Conservation (phyloP, 2,329 filamentous ascomycete species). For the Penicillium italicum region DNA sequence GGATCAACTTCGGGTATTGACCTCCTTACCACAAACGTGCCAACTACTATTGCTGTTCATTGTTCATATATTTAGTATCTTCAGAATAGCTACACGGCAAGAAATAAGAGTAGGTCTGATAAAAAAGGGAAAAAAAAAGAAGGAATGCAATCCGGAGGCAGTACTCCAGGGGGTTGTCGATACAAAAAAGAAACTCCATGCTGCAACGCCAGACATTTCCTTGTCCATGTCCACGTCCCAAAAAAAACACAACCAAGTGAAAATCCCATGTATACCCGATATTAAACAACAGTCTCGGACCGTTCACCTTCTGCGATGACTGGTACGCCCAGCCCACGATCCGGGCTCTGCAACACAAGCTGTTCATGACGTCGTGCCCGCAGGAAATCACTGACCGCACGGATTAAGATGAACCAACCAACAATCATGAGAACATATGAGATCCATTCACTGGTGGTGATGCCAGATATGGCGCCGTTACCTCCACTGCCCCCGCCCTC, state of each 20-base stretch:
- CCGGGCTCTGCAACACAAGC: conserved; percentile 86
- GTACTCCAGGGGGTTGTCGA: conserved; percentile 20
- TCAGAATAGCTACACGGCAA: conserved; percentile 19
- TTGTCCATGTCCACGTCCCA: conserved; percentile 1
- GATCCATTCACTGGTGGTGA: conserved; percentile 79
- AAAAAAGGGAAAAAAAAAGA: conserved; percentile 5
- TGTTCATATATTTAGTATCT: conserved; percentile 25
- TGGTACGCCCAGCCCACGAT: conserved; percentile 77
- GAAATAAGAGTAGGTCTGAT: conserved; percentile 8
- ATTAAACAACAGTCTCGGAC: conserved; percentile 70
- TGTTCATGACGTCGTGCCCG: conserved; percentile 86
- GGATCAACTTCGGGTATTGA: neutral
- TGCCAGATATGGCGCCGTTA: conserved; percentile 48
- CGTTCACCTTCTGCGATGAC: conserved; percentile 83
- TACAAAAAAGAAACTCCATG: conserved; percentile 9
- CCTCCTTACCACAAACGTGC: neutral
- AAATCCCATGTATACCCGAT: conserved; percentile 12
- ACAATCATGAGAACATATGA: conserved; percentile 94
- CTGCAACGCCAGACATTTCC: conserved; percentile 9
- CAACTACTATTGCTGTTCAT: neutral
- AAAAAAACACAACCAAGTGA: conserved; percentile 11
- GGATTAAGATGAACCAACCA: conserved; percentile 95
- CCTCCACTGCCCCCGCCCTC: conserved; percentile 35
- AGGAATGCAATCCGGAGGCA: conserved; percentile 10
- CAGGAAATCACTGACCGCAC: conserved; percentile 87